Conservation (phyloP, 306 rosid genomes). For the Delonix regia region DNA sequence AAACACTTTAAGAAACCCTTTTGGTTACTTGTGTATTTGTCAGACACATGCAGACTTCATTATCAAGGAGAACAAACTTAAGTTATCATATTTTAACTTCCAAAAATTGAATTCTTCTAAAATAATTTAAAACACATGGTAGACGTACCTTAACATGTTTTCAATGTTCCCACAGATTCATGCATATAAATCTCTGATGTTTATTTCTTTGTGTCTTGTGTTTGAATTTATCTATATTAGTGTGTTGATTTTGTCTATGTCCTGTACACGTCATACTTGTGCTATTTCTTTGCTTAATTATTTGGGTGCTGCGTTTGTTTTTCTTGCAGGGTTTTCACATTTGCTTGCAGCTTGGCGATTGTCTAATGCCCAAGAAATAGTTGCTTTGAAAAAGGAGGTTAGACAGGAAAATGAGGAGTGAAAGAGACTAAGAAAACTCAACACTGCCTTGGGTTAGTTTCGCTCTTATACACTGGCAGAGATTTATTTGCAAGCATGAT, state of each 20-base stretch:
- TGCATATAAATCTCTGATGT: neutral
- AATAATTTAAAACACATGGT: neutral
- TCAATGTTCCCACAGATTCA: neutral
- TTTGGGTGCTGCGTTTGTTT: neutral
- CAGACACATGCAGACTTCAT: neutral
- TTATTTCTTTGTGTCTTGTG: neutral
- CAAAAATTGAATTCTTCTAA: neutral
- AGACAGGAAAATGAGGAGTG: neutral
- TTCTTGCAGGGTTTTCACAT: conserved; percentile 6
- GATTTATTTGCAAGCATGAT: neutral
- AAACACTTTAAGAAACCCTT: neutral
- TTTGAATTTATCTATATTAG: neutral
- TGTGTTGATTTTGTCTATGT: neutral
- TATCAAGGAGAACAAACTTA: neutral
- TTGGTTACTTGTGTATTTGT: neutral
- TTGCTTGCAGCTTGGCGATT: neutral
- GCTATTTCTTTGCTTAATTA: neutral
- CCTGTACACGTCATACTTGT: neutral
- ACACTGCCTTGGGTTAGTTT: neutral
- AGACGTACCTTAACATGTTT: neutral
- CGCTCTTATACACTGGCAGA: neutral
- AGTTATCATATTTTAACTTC: too few relatives aligned
- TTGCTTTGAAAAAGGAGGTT: neutral
- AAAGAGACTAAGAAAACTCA: neutral
- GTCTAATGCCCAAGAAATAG: neutral